Evolutionary conservation across 805 yeast species (phyloP), one percentile per base, ranked within the genome.

Genomic region (Kodamaea laetipori): DNA sequence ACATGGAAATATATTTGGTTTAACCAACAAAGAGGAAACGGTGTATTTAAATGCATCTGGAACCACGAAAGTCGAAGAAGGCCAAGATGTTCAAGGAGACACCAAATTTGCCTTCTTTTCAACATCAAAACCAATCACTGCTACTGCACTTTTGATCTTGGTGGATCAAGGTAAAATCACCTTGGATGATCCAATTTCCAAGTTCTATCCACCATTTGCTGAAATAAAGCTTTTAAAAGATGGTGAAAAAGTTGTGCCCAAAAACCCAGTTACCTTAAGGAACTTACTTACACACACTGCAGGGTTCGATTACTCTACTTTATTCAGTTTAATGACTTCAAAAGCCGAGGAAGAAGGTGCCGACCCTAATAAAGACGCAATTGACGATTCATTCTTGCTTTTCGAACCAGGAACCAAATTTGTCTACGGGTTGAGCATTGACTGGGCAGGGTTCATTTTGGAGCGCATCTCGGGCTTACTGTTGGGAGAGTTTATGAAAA

Each of bases 351-450:
- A 26, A 13, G 18, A 11, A 4, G 38, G 39, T 3, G 31, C 31
- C 8, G 45, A 41, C 31, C 45, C 40, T 10, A 41, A 41, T 25
- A 17, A 37, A 4, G 28, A 27, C 13, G 45, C 45, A 10, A 17
- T 36, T 24, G 38, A 42, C n/a, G 45, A 37, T 6, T 31, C 41
- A 4, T 24, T 17, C 30, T 36, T 42, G n/a, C 6, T 24, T 4
- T 50, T 51, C 40, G 74, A 71, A 46, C 76, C 76, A 3, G 76
- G 75, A 2, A 46, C 69, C 1, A 43, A 53, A 15, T 71, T 67
- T 60, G 47, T 48, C 31, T 71, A 71, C 46, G 75, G 76, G 6
- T 64, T 63, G 42, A 58, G 61, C 30, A 51, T 54, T 18, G 76
- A 71, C 47, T 66, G 71, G 68, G 58, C 64, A 4, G 76, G 76